A percentile compares a stretch with the other conserved stretches of the same genome.
Evolutionary conservation across 345 rosid species (phyloP).

Genomic region (Salix udensis): DNA sequence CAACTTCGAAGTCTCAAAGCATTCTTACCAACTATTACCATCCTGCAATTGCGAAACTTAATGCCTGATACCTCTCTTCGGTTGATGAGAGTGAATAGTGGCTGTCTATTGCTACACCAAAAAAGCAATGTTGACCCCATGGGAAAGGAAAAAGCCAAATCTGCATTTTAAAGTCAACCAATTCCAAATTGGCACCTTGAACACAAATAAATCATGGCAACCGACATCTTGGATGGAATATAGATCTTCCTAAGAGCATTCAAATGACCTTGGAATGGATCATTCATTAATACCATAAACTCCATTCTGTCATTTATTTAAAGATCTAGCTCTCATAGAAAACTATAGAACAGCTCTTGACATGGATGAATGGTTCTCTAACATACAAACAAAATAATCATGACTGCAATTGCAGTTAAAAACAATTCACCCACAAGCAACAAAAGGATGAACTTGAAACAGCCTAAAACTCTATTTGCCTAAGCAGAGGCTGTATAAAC

Average conservation of each 20-base stretch:
- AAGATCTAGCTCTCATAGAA: constrained; percentile 29
- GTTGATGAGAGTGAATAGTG: constrained; percentile 61
- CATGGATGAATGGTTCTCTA: constrained; percentile 15
- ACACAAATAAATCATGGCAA: constrained; percentile 74
- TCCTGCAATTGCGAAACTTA: constrained; percentile 66
- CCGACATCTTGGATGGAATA: constrained; percentile 63
- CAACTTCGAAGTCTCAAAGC: constrained; percentile 64
- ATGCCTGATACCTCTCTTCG: constrained; percentile 89
- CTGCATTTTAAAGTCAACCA: constrained; percentile 99
- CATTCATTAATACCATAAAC: constrained; percentile 31
- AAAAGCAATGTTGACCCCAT: constrained; percentile 92
- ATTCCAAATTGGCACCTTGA: constrained; percentile 86
- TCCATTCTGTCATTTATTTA: constrained; percentile 23
- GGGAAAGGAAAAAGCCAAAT: constrained; percentile 75
- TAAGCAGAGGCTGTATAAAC: neutral
- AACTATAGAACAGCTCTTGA: constrained; percentile 17
- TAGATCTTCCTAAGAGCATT: constrained; percentile 51
- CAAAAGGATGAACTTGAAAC: neutral
- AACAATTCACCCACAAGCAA: constrained; percentile 1
- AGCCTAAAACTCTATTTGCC: constrained; percentile 1
- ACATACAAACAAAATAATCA: constrained; percentile 24
- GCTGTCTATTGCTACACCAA: constrained; percentile 94
- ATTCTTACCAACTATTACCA: constrained; percentile 94
- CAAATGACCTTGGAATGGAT: constrained; percentile 38
- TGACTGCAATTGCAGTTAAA: constrained; percentile 16